A percentile compares a stretch with the other conserved stretches of the same genome.
Conservation (phyloP, 1,284 basidiomycete species). For the Prillingera fragicola region DNA sequence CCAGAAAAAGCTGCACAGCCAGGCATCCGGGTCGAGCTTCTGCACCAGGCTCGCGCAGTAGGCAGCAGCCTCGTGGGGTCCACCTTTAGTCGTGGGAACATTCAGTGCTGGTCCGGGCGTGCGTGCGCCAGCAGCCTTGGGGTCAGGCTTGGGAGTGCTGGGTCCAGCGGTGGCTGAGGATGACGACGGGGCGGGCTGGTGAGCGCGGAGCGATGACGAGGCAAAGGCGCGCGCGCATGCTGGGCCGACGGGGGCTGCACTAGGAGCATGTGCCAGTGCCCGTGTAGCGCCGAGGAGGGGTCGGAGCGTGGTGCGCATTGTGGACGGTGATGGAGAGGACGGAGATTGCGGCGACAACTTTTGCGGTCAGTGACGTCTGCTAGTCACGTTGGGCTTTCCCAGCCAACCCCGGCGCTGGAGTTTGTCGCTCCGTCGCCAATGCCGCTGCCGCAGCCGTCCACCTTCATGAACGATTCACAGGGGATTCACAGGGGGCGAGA, state of each 20-base stretch:
- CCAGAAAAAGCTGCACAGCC: conserved; percentile 70
- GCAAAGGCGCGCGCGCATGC: not conserved
- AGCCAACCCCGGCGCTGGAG: too few relatives aligned
- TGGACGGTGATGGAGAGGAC: not conserved
- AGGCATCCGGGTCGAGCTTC: conserved; percentile 58
- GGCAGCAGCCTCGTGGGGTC: conserved; percentile 35
- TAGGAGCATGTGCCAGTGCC: too few relatives aligned
- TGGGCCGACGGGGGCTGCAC: not conserved
- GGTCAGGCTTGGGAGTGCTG: not conserved
- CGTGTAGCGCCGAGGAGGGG: not conserved
- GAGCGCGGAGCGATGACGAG: not conserved
- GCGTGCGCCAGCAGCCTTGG: conserved; percentile 2
- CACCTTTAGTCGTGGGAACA: conserved; percentile 22
- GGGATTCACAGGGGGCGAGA: too few relatives aligned
- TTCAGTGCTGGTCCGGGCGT: conserved; percentile 16
- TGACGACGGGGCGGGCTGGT: not conserved
- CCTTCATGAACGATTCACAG: too few relatives aligned
- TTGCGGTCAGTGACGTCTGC: not conserved
- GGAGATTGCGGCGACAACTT: not conserved
- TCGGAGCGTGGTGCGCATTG: conserved; percentile 1
- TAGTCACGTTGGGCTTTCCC: too few relatives aligned
- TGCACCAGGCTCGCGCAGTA: conserved; percentile 47
- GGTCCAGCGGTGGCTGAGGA: not conserved
- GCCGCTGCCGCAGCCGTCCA: not conserved
- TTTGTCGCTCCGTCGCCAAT: too few relatives aligned